phyloP scores from a whole-genome alignment of 164 flowering plant species.

The Sedum album region DNA sequence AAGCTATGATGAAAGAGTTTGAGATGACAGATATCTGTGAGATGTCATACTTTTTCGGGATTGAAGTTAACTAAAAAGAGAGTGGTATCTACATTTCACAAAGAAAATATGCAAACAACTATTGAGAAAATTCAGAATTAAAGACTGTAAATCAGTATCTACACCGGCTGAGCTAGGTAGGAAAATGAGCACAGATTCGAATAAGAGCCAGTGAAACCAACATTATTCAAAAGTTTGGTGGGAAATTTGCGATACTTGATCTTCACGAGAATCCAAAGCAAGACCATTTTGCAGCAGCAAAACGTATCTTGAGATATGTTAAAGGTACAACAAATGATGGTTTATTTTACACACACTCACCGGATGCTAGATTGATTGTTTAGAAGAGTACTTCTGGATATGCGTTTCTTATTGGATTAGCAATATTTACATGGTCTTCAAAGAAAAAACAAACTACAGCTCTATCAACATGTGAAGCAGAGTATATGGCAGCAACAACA shows the following conservation, averaged over 20 bases:
- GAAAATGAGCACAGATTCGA: not conserved
- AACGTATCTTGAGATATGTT: not conserved
- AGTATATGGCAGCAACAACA: no score
- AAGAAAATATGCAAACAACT: not conserved
- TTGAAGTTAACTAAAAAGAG: not conserved
- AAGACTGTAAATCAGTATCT: no score
- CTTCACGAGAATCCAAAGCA: not conserved
- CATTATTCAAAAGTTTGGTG: not conserved
- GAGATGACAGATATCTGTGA: not conserved
- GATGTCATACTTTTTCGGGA: slow-evolving; percentile 2
- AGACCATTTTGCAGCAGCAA: not conserved
- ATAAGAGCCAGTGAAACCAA: not conserved
- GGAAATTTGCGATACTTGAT: not conserved
- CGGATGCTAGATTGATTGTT: not conserved
- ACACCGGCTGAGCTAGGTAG: no score
- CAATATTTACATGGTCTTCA: no score
- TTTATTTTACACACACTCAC: not conserved
- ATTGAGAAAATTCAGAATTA: not conserved
- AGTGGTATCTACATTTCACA: not conserved
- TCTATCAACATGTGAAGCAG: no score
- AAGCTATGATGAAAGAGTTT: not conserved
- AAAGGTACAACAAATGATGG: not conserved
- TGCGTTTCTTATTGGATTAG: not conserved
- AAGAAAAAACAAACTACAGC: no score
- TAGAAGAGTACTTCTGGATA: not conserved